These are phyloP conservation scores for Dittrichia graveolens DNA, from an alignment of 129 eudicot species.

Conservation along the genomic window DNA sequence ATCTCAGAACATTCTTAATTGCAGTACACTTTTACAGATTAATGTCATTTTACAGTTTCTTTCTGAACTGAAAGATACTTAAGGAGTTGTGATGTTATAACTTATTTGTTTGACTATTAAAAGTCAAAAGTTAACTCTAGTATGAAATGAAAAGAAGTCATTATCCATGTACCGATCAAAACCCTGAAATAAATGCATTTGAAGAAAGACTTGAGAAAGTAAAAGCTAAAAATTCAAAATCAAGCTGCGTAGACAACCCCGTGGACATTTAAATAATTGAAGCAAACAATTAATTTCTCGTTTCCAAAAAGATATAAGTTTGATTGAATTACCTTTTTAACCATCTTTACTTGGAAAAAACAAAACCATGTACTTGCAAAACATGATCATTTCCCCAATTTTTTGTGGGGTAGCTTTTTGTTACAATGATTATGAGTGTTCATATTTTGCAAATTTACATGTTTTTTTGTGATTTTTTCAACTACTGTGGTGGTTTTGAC, in stretches of 20 bases:
- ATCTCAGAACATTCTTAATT: too few relatives aligned
- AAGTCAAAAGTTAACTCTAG: conserved; percentile 20
- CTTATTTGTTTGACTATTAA: neutral
- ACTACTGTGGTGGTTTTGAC: neutral
- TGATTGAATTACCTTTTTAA: too few relatives aligned
- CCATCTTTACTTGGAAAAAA: neutral
- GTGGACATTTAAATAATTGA: neutral
- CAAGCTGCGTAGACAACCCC: neutral
- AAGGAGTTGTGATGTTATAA: too few relatives aligned
- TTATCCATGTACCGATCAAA: neutral
- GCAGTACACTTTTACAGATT: too few relatives aligned
- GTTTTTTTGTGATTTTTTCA: neutral
- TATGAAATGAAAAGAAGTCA: neutral
- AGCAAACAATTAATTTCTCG: neutral
- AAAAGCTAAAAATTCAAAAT: too few relatives aligned
- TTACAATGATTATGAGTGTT: neutral
- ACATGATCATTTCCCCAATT: neutral
- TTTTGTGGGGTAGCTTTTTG: neutral
- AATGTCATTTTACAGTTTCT: too few relatives aligned
- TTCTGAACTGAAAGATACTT: too few relatives aligned
- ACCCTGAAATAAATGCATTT: neutral
- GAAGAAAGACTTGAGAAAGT: neutral
- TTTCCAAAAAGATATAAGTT: neutral
- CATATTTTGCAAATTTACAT: neutral
- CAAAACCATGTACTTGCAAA: conserved; percentile 14